Conservation (phyloP, 306 rosid genomes). For the Cajanus cajan region DNA sequence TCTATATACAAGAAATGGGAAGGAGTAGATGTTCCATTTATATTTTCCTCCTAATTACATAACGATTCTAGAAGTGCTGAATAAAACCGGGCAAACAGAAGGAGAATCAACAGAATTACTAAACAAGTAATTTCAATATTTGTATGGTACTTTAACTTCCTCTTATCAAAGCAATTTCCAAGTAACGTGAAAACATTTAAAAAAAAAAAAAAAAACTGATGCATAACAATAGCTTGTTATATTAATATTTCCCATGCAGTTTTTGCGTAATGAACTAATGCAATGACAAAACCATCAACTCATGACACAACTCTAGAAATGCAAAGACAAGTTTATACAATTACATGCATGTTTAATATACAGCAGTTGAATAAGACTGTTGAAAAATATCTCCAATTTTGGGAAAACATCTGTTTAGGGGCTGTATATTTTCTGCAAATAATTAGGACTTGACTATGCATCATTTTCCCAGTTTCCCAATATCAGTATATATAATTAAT, state of each 20-base stretch:
- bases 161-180: background rate
- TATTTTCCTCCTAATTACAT: constrained; percentile 6
- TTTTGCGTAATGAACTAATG: background rate
- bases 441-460: background rate
- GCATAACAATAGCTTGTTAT: background rate
- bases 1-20: background rate
- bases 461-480: background rate
- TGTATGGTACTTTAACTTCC: background rate
- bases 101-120: background rate
- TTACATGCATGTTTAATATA: background rate
- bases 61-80: background rate
- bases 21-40: background rate
- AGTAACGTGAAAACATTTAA: background rate
- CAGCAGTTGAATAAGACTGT: too few species aligned
- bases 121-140: background rate
- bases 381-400: background rate
- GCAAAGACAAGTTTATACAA: background rate
- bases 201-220: background rate
- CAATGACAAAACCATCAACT: background rate
- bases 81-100: background rate
- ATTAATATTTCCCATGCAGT: background rate
- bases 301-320: background rate
- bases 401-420: background rate
- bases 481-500: background rate
- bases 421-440: background rate